Evolutionary conservation across 169 alveolate genomes (phyloP).

Genomic region (Eimeria necatrix): DNA sequence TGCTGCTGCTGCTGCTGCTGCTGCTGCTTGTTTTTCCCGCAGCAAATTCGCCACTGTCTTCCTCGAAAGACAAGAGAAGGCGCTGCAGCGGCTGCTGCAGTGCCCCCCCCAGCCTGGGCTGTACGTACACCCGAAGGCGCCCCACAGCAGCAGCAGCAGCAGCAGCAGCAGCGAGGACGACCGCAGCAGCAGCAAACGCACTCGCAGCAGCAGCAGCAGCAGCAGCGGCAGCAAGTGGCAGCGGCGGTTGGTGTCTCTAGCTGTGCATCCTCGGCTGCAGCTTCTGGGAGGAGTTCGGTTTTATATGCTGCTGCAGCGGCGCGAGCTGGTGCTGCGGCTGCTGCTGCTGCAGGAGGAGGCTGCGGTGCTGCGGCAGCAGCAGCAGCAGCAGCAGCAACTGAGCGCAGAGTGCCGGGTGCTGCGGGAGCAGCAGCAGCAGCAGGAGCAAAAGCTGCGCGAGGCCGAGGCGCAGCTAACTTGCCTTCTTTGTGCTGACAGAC

Average conservation of each 20-base stretch:
- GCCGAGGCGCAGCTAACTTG: background rate
- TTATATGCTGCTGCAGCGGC: background rate
- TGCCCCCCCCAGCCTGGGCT: background rate
- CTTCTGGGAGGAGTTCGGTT: background rate
- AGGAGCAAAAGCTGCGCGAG: background rate
- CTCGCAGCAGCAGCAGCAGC: background rate
- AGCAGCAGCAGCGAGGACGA: background rate
- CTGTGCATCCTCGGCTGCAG: slow-evolving; percentile 14
- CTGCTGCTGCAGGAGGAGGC: slow-evolving; percentile 10
- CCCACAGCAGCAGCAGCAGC: background rate
- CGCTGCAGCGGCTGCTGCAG: background rate
- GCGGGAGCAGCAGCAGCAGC: background rate
- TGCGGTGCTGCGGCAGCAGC: slow-evolving; percentile 20
- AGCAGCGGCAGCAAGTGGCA: background rate
- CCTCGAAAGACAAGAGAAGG: background rate
- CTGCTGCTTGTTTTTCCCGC: background rate
- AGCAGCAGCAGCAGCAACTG: background rate
- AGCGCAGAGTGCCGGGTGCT: background rate
- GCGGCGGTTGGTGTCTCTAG: background rate
- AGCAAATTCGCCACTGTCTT: slow-evolving; percentile 1
- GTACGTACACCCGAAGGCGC: slow-evolving; percentile 7
- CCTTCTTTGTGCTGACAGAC: background rate
- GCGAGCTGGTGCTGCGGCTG: slow-evolving; percentile 3
- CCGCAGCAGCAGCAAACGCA: background rate
- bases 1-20: background rate